These are phyloP conservation scores for Triticum urartu DNA, from an alignment of 176 grass and related monocot species.

Conservation along the genomic window DNA sequence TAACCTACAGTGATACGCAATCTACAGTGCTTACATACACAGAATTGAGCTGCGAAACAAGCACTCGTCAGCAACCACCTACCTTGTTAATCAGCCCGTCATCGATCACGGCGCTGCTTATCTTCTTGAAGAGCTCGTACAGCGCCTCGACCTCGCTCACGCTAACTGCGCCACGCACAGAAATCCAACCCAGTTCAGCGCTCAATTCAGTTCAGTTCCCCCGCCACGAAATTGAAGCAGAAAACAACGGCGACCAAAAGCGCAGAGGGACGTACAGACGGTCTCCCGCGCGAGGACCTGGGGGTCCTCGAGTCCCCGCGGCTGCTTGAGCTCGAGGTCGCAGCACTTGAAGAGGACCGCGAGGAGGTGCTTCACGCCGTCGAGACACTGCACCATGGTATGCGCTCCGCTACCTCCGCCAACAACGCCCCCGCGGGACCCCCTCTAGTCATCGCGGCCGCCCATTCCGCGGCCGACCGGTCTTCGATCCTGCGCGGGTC, in stretches of 20 bases:
- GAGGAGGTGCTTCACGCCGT: constrained; percentile 68
- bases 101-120: constrained; percentile 81
- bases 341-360: constrained; percentile 70
- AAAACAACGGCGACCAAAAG: not conserved
- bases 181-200: not conserved
- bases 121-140: constrained; percentile 89
- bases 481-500: not conserved
- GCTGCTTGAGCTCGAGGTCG: constrained; percentile 70
- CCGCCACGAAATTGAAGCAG: not conserved
- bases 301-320: constrained; percentile 73
- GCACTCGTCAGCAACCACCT: not conserved
- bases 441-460: constrained; percentile 15
- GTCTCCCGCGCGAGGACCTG: constrained; percentile 84
- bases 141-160: constrained; percentile 86
- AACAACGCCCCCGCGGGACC: not conserved
- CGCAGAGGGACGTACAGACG: constrained; percentile 61
- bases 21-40: not conserved
- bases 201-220: not conserved
- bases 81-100: constrained; percentile 93
- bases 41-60: not conserved
- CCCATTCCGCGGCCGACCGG: constrained; percentile 19
- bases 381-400: constrained; percentile 96
- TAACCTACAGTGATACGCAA: not conserved
- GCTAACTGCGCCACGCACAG: constrained; percentile 47
- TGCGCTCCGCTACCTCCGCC: not conserved